Percentiles rank a stretch among this genome's conserved stretches.
Evolutionary conservation across 169 alveolate genomes (phyloP).

Genomic region (Eimeria necatrix): DNA sequence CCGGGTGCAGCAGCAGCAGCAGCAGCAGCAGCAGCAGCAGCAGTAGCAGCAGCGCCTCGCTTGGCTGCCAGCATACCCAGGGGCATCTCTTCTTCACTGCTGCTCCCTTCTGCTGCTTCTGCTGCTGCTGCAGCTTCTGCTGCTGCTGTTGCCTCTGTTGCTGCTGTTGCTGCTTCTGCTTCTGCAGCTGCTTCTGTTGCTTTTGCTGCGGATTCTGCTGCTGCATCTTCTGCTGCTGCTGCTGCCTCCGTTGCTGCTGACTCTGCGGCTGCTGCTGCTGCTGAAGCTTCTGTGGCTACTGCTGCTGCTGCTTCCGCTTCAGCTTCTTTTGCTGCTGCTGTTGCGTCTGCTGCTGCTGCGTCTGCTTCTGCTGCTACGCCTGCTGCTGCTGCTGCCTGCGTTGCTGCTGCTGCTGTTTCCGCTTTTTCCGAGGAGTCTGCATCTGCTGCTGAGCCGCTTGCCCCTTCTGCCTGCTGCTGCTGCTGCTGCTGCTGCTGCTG

Average conservation of each 20-base stretch:
- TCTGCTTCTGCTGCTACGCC: not conserved
- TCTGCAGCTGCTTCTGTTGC: constrained; percentile 8
- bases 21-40: not conserved
- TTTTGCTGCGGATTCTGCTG: not conserved
- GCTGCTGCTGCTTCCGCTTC: constrained; percentile 27
- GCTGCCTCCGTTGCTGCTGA: not conserved
- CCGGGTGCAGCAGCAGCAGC: constrained; percentile 24
- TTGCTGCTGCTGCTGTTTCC: not conserved
- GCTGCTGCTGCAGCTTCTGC: not conserved
- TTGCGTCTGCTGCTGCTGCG: not conserved
- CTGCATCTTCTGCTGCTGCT: constrained; percentile 9
- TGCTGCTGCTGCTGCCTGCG: constrained; percentile 42
- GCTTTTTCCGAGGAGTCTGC: not conserved
- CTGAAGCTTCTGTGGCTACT: not conserved
- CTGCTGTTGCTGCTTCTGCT: not conserved
- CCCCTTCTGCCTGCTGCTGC: not conserved
- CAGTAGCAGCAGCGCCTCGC: not conserved
- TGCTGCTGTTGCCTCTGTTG: not conserved
- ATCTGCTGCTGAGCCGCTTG: too few relatives aligned
- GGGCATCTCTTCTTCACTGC: not conserved
- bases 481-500: too few relatives aligned
- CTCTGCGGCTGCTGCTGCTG: not conserved
- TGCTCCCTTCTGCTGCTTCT: not conserved
- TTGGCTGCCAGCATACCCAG: not conserved
- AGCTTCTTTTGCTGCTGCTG: not conserved